phyloP scores from a whole-genome alignment of 768 basidiomycete genomes.

The Mrakia gelida region DNA sequence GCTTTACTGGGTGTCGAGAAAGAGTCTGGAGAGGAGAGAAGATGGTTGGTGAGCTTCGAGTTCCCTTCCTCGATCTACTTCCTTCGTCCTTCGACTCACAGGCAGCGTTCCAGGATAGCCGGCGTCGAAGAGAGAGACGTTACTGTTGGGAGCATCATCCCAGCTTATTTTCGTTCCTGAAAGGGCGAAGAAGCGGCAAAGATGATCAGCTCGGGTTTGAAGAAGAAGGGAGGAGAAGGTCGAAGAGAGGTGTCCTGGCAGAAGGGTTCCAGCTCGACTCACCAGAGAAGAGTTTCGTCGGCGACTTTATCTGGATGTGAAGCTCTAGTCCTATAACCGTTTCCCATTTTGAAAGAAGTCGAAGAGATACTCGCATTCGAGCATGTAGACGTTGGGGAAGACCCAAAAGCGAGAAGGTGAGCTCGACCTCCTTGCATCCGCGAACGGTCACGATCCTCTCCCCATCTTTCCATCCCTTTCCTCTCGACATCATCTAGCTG shows the following conservation, averaged over 20 bases:
- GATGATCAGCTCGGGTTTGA: not conserved
- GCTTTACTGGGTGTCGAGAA: conserved; percentile 53
- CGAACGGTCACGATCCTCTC: too few species aligned
- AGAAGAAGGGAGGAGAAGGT: not conserved
- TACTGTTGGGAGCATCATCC: conserved; percentile 62
- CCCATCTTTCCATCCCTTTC: too few species aligned
- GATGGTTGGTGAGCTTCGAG: conserved; percentile 37
- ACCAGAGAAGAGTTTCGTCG: conserved; percentile 83
- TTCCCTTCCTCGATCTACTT: not conserved
- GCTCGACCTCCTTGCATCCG: not conserved
- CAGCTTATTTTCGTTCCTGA: conserved; percentile 50
- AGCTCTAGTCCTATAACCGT: conserved; percentile 92
- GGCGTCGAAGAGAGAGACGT: conserved; percentile 74
- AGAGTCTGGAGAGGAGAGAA: conserved; percentile 52
- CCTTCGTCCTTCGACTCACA: conserved; percentile 50
- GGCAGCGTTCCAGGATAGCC: conserved; percentile 91
- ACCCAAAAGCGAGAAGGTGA: not conserved
- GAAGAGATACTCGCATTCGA: conserved; percentile 1
- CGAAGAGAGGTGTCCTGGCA: conserved; percentile 20
- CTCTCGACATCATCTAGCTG: too few species aligned
- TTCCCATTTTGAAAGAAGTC: conserved; percentile 53
- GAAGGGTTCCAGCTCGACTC: conserved; percentile 35
- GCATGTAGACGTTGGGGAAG: not conserved
- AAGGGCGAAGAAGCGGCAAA: not conserved
- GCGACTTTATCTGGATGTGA: conserved; percentile 87